Conservation (phyloP, 345 rosid species). For the Melastoma malabathricum region DNA sequence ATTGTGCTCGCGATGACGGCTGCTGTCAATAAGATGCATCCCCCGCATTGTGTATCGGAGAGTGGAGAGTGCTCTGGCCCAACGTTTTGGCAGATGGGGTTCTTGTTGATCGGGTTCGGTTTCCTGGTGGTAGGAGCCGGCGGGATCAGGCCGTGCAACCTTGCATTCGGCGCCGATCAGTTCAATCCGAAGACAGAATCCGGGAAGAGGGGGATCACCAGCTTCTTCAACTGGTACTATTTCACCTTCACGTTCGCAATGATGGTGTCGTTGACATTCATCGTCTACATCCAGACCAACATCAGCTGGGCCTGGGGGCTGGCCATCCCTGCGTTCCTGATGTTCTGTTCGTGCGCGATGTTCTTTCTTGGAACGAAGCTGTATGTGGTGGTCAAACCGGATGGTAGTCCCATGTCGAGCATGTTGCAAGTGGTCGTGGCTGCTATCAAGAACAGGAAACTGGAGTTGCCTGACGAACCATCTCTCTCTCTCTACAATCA, state of each 20-base stretch:
- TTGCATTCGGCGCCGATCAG: constrained; percentile 49
- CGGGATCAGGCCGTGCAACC: constrained; percentile 40
- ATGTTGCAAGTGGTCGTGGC: constrained; percentile 30
- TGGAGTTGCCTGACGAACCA: constrained; percentile 33
- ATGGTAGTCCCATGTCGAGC: constrained; percentile 24
- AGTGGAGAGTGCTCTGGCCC: constrained; percentile 12
- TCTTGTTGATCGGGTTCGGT: constrained; percentile 19
- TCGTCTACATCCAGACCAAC: constrained; percentile 40
- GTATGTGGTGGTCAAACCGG: constrained; percentile 26
- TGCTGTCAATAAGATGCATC: constrained; percentile 23
- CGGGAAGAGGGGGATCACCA: constrained; percentile 26
- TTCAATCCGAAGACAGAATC: constrained; percentile 31
- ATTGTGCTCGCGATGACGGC: constrained; percentile 25
- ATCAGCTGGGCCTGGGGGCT: constrained; percentile 50
- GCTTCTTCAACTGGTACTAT: constrained; percentile 56
- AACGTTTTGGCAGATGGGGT: constrained; percentile 20
- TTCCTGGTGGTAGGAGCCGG: constrained; percentile 31
- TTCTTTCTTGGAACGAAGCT: constrained; percentile 29
- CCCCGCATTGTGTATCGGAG: constrained; percentile 16
- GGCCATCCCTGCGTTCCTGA: constrained; percentile 33
- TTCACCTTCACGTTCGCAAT: constrained; percentile 32
- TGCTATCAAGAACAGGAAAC: constrained; percentile 40
- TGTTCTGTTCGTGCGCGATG: constrained; percentile 23
- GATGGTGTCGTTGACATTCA: constrained; percentile 25
- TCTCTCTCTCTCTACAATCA: constrained; percentile 19